Base-by-base conservation (phyloP, 202 grass and related monocot genomes). In the Cymbopogon flexuosus region DNA sequence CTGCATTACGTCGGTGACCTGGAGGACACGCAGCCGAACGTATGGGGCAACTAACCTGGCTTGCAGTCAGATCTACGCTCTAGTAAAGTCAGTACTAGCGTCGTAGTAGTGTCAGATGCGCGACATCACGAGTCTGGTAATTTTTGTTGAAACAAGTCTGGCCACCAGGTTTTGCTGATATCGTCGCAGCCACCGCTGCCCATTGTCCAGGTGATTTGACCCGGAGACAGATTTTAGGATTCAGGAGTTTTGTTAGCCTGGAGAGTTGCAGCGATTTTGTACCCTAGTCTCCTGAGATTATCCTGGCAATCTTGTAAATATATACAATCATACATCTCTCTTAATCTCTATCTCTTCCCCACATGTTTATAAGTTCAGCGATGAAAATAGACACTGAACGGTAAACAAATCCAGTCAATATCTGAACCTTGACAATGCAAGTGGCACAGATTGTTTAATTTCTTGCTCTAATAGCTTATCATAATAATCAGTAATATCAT, bases 1-100 rank as follows among this genome's bases (percentile, higher is more conserved):
- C 58, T 43, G 16, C 61, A 59, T 9, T 76, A 77, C 60, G 39
- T 77, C 60, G 7, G 37, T 11, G 68, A 76, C 24, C 16, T 83
- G 31, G 42, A 30, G 0, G 73, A 21, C 65, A 34, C 9, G 34
- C 73, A 59, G 66, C 33, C 37, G 8, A 21, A 66, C 5, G 43
- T 14, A 16, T 66, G 45, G 31, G 45, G 42, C 24, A 65, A 56
- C 34, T 39, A 56, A 68, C 21, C 76, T 37, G 39, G n/a, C 59
- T 54, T 43, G 43, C 79, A 43, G 4, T 18, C 24, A 29, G 18
- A 16, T 49, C 0, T 16, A 16, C 30, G 36, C 4, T 52, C 16
- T 3, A 79, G 40, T n/a, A 33, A 62, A 34, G 5, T 13, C n/a
- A 52, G 46, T 47, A 5, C 31, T 79, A 41, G 63, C 49, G 18